These are phyloP conservation scores for Eutrema japonicum DNA, from an alignment of 345 rosid species.

Conservation along the genomic window DNA sequence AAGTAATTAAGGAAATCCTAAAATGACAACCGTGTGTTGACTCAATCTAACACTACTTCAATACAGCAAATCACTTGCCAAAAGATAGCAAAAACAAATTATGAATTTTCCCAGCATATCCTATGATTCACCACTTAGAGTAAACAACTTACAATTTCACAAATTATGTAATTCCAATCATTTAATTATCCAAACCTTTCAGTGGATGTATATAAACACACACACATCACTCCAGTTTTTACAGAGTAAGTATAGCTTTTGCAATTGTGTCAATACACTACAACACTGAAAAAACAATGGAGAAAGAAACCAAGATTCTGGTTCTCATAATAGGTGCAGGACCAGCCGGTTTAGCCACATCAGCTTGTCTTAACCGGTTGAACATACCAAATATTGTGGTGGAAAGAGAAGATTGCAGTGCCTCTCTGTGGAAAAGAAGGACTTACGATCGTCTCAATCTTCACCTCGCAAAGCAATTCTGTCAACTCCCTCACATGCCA, in stretches of 20 bases:
- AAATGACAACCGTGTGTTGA: constrained; percentile 43
- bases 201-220: neutral
- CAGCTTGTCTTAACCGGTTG: constrained; percentile 54
- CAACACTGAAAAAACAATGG: constrained; percentile 21
- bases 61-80: constrained; percentile 9
- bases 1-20: constrained; percentile 30
- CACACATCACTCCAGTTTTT: constrained; percentile 9
- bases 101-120: constrained; percentile 25
- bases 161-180: constrained; percentile 1
- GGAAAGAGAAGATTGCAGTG: constrained; percentile 61
- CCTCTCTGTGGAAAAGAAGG: constrained; percentile 60
- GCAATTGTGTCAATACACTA: constrained; percentile 18
- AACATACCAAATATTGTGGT: constrained; percentile 50
- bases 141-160: neutral
- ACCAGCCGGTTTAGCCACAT: constrained; percentile 61
- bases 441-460: constrained; percentile 57
- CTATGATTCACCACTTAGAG: constrained; percentile 36
- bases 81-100: neutral
- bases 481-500: constrained; percentile 58
- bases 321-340: constrained; percentile 64
- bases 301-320: constrained; percentile 27
- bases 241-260: constrained; percentile 10
- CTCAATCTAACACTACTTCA: constrained; percentile 26
- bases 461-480: constrained; percentile 57
- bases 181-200: neutral